These are phyloP conservation scores for Boletellus deceptivus DNA, from an alignment of 1,284 basidiomycete genomes.

Conservation along the genomic window DNA sequence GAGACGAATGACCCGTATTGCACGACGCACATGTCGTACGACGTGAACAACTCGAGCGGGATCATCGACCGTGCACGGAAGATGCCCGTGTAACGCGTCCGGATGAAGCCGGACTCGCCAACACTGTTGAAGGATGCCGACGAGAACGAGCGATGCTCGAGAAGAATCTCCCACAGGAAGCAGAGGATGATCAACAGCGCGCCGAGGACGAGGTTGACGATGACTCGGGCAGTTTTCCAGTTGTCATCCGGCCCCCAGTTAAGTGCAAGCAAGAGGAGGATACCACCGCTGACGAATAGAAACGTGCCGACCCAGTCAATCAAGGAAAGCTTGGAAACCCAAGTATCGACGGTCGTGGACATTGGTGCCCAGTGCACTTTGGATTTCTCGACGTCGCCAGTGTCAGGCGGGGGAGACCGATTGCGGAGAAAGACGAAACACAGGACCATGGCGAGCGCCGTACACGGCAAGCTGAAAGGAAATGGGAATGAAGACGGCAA, in stretches of 20 bases:
- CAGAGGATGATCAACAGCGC: constrained; percentile 37
- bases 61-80: constrained; percentile 41
- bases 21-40: constrained; percentile 39
- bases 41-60: constrained; percentile 40
- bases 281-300: constrained; percentile 38
- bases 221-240: constrained; percentile 38
- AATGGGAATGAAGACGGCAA: neutral
- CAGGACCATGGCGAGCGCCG: constrained; percentile 37
- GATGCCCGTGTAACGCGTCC: constrained; percentile 18
- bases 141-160: constrained; percentile 30
- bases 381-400: constrained; percentile 20
- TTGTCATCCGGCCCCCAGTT: constrained; percentile 38
- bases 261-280: constrained; percentile 39
- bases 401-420: constrained; percentile 21
- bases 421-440: constrained; percentile 43
- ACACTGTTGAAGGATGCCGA: neutral
- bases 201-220: constrained; percentile 38
- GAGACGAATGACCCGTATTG: constrained; percentile 40
- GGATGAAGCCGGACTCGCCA: neutral
- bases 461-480: constrained; percentile 24
- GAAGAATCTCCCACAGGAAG: constrained; percentile 41
- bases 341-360: constrained; percentile 9
- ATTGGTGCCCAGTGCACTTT: neutral
- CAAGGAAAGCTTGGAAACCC: constrained; percentile 35
- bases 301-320: constrained; percentile 49